phyloP scores from a whole-genome alignment of 75 land plant species.

The Picea glauca region DNA sequence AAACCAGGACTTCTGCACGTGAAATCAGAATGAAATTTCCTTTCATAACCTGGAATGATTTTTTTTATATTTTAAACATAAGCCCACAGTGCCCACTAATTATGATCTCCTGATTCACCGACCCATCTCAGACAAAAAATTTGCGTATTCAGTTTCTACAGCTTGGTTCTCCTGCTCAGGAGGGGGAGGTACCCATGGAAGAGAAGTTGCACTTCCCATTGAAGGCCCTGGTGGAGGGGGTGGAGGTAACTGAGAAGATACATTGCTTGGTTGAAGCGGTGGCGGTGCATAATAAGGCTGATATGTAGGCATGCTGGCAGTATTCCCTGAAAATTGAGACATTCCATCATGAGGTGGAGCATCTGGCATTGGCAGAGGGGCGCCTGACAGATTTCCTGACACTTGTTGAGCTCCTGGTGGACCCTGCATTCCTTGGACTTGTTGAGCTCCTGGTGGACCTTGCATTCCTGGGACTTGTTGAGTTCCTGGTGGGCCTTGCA shows the following conservation, averaged over 20 bases:
- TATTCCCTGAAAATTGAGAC: slow-evolving; percentile 3
- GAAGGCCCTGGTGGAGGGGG: neutral
- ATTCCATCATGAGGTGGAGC: slow-evolving; percentile 2
- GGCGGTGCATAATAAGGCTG: slow-evolving; percentile 7
- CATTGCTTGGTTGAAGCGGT: neutral
- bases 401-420: slow-evolving; percentile 2
- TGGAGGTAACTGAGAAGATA: neutral
- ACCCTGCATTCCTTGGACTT: neutral
- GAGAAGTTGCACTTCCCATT: neutral
- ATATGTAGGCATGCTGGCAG: neutral
- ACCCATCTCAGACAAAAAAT: slow-evolving; percentile 3
- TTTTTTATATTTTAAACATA: neutral
- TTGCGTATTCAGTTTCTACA: neutral
- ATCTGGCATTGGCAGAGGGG: neutral
- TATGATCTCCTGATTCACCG: neutral
- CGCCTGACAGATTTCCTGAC: neutral
- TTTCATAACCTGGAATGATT: neutral
- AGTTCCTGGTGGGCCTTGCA: slow-evolving; percentile 1
- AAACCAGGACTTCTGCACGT: neutral
- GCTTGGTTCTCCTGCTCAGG: slow-evolving; percentile 6
- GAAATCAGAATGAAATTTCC: neutral
- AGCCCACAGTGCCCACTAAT: neutral
- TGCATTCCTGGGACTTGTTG: neutral
- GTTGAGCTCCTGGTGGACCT: slow-evolving; percentile 1
- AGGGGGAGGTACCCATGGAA: neutral